Evolutionary conservation across 2,329 filamentous ascomycete species (phyloP).

Genomic region (Alternaria sp.): DNA sequence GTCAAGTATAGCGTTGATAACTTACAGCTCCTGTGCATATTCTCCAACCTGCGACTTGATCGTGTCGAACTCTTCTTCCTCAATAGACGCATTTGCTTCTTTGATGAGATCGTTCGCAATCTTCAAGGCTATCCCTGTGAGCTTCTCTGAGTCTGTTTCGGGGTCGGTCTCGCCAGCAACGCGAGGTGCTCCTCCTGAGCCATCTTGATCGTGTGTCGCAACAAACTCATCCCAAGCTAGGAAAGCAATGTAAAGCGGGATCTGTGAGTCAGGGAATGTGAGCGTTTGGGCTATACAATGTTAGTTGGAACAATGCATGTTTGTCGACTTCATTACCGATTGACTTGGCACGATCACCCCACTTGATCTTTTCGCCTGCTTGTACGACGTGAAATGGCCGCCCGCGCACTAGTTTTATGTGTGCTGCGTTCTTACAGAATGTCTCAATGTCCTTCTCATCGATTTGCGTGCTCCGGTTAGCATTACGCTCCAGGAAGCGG

Average conservation of each 20-base stretch:
- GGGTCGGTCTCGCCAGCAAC: constrained; percentile 49
- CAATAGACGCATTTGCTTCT: constrained; percentile 51
- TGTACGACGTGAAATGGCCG: constrained; percentile 61
- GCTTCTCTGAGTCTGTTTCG: constrained; percentile 50
- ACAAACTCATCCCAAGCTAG: constrained; percentile 60
- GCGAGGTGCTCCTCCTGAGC: constrained; percentile 43
- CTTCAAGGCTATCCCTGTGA: constrained; percentile 55
- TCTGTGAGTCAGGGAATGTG: constrained; percentile 55
- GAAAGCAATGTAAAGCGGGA: constrained; percentile 62
- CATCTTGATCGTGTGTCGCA: constrained; percentile 52
- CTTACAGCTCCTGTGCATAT: constrained; percentile 56
- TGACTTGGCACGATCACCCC: constrained; percentile 62
- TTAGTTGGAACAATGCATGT: constrained; percentile 5
- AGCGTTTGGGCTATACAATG: constrained; percentile 47
- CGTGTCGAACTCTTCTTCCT: constrained; percentile 53
- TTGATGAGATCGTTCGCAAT: constrained; percentile 55
- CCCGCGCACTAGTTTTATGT: constrained; percentile 85
- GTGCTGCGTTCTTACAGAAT: constrained; percentile 95
- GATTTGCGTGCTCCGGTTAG: constrained; percentile 62
- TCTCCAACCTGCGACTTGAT: constrained; percentile 49
- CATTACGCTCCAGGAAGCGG: constrained; percentile 62
- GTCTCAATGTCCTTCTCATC: constrained; percentile 80
- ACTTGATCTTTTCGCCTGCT: constrained; percentile 53
- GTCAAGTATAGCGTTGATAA: constrained; percentile 2
- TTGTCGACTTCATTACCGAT: constrained; percentile 56